Percentiles rank a stretch among this genome's conserved stretches.
Evolutionary conservation across 345 rosid species (phyloP).

Genomic region (Eucalyptus erythrocorys): DNA sequence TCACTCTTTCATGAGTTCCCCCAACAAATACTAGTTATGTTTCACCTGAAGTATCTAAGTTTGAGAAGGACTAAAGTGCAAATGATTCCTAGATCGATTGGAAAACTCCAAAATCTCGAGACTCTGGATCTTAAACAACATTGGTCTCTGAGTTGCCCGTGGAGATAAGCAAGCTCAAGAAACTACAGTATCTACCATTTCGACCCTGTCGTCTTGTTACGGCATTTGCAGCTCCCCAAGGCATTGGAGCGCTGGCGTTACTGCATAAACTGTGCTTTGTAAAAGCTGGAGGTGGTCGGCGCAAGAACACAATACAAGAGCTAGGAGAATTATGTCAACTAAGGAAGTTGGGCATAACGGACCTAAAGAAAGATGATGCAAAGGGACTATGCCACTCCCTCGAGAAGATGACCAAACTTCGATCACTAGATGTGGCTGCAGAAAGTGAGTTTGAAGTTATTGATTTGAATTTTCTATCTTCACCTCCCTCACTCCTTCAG

Average conservation of each 20-base stretch:
- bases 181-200: background rate
- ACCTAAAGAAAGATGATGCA: background rate
- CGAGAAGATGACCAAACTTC: background rate
- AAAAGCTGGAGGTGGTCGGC: background rate
- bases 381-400: background rate
- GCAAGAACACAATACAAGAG: background rate
- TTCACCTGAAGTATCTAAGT: background rate
- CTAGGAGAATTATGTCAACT: background rate
- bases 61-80: background rate
- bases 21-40: background rate
- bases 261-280: background rate
- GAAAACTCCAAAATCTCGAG: background rate
- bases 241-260: background rate
- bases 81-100: background rate
- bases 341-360: fast-evolving
- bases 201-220: fast-evolving
- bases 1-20: background rate
- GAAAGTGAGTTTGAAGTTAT: background rate
- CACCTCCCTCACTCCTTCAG: fast-evolving
- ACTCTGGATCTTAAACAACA: background rate
- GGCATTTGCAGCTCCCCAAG: background rate
- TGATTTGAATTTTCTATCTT: background rate
- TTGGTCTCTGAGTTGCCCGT: background rate
- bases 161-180: background rate
- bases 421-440: background rate